Percentiles rank a stretch among this genome's conserved stretches.
Evolutionary conservation across 257 asterid species (phyloP).

Genomic region (Nicotiana knightiana): DNA sequence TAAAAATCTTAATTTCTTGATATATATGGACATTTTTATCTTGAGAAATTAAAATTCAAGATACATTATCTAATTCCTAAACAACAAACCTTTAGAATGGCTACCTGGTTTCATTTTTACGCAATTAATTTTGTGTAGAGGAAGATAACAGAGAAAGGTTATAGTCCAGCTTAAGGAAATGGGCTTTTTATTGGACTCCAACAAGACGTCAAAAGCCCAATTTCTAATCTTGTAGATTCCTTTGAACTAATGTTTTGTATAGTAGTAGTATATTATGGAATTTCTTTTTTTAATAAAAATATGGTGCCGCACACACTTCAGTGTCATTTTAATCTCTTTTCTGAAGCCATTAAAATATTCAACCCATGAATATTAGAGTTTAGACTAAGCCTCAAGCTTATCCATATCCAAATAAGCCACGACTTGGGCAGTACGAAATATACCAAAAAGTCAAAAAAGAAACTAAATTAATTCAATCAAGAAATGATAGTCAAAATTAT

Average conservation of each 20-base stretch:
- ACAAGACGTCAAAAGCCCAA: neutral
- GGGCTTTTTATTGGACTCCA: no score
- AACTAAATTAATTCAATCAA: neutral
- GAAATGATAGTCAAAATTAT: neutral
- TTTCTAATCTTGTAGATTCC: neutral
- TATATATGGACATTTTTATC: no score
- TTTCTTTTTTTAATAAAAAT: neutral
- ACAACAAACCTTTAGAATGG: no score
- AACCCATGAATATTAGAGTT: neutral
- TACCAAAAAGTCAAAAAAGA: neutral
- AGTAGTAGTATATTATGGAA: neutral
- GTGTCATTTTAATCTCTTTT: neutral
- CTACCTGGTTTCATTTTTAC: no score
- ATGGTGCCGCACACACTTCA: neutral
- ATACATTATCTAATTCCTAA: no score
- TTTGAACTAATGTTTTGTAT: neutral
- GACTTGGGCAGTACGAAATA: neutral
- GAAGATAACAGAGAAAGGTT: no score
- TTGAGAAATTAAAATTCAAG: no score
- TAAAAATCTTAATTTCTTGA: no score
- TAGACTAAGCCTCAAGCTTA: neutral
- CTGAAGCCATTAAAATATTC: neutral
- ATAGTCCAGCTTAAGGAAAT: no score
- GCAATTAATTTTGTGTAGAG: no score
- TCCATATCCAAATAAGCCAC: constrained; percentile 4